Percentiles rank a stretch among this genome's conserved stretches.
Evolutionary conservation across 2,329 filamentous ascomycete genomes (phyloP).

Genomic region (Aspergillus intermedius): DNA sequence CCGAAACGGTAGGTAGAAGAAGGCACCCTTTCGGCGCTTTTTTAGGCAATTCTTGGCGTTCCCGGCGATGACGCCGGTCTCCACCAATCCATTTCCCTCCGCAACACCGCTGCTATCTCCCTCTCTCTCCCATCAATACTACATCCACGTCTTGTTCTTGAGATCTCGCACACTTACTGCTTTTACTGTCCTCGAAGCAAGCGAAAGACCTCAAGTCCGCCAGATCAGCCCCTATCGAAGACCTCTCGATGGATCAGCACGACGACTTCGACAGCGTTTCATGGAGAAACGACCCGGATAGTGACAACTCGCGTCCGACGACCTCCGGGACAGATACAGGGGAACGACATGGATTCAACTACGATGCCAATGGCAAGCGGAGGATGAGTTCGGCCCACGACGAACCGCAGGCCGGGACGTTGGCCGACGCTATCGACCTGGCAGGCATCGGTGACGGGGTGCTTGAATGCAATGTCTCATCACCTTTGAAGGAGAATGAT

Average conservation of each 20-base stretch:
- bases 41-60: not conserved
- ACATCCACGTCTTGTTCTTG: not conserved
- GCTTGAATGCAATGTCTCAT: constrained; percentile 74
- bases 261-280: constrained; percentile 77
- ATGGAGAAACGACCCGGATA: constrained; percentile 61
- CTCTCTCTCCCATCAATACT: not conserved
- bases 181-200: not conserved
- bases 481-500: constrained; percentile 89
- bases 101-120: not conserved
- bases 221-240: constrained; percentile 2
- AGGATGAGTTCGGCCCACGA: constrained; percentile 40
- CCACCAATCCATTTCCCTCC: not conserved
- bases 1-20: not conserved
- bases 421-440: constrained; percentile 52
- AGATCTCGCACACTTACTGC: too few species aligned
- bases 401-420: constrained; percentile 43
- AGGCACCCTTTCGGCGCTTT: not conserved
- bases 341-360: constrained; percentile 24
- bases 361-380: constrained; percentile 44
- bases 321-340: constrained; percentile 38
- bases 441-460: constrained; percentile 64
- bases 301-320: constrained; percentile 37
- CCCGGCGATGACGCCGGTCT: not conserved
- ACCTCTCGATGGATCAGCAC: constrained; percentile 40
- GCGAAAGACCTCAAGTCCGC: not conserved